A percentile compares a stretch with the other conserved stretches of the same genome.
These are phyloP conservation scores for Fusarium sarcochroum DNA, from an alignment of 2,329 filamentous ascomycete genomes.

Conservation along the genomic window DNA sequence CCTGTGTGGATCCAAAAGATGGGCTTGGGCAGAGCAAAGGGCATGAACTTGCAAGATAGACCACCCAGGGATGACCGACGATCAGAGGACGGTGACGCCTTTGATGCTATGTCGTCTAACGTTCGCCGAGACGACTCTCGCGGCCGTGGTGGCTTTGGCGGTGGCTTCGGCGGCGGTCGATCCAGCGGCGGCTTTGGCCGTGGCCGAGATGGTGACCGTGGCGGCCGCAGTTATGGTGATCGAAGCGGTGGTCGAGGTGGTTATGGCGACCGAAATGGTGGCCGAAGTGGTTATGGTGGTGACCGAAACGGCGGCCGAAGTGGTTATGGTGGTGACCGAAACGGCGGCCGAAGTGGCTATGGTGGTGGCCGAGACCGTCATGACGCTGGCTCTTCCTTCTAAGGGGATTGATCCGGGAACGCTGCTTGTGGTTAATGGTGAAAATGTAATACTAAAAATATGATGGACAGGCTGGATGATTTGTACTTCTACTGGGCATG, in stretches of 20 bases:
- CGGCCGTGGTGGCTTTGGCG: conserved; percentile 28
- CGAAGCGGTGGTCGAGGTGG: conserved; percentile 21
- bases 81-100: conserved; percentile 33
- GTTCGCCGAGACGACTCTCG: conserved; percentile 46
- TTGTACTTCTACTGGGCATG: conserved; percentile 48
- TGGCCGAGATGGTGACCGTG: background rate
- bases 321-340: background rate
- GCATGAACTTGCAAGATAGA: conserved; percentile 54
- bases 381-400: conserved; percentile 23
- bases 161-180: conserved; percentile 39
- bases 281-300: conserved; percentile 20
- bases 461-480: conserved; percentile 41
- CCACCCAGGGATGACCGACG: conserved; percentile 6
- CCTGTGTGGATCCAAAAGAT: conserved; percentile 49
- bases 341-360: conserved; percentile 13
- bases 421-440: background rate
- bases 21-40: conserved; percentile 49
- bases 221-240: conserved; percentile 21
- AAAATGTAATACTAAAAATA: conserved; percentile 43
- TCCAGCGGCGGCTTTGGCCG: conserved; percentile 6
- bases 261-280: background rate
- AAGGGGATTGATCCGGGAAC: conserved; percentile 1
- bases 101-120: conserved; percentile 47
- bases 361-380: conserved; percentile 25
- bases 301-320: conserved; percentile 23